Percentiles rank a stretch among this genome's conserved stretches.
phyloP scores from a whole-genome alignment of 495 filamentous ascomycete genomes.

The Friedmanniomyces endolithicus region DNA sequence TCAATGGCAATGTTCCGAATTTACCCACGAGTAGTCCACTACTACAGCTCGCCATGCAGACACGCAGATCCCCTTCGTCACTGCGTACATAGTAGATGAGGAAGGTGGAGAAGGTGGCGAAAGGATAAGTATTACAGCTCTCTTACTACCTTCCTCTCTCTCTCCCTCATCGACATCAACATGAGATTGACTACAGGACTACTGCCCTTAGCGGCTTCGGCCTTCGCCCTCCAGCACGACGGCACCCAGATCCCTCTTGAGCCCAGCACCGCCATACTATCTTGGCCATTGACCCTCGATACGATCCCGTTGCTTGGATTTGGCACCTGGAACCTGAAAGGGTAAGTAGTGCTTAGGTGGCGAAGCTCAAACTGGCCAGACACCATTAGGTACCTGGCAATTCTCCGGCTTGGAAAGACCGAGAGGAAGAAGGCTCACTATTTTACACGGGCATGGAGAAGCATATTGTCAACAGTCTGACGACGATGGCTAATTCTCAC shows the following conservation, averaged over 20 bases:
- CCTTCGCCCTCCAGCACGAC: background rate
- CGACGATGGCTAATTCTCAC: too few species aligned
- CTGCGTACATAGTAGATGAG: background rate
- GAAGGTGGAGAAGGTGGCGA: background rate
- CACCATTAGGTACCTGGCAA: too few species aligned
- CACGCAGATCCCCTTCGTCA: background rate
- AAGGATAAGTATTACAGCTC: background rate
- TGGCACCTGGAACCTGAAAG: conserved; percentile 27
- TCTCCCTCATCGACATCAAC: background rate
- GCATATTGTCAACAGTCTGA: too few species aligned
- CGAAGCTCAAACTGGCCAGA: too few species aligned
- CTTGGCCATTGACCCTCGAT: conserved; percentile 15
- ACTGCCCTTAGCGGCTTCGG: conserved; percentile 9
- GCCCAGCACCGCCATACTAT: background rate
- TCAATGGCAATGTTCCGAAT: too few species aligned
- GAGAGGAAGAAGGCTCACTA: too few species aligned
- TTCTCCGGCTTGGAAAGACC: too few species aligned
- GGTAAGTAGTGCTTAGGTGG: background rate
- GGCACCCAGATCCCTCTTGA: conserved; percentile 5
- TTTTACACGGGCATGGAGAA: too few species aligned
- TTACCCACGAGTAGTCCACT: too few species aligned
- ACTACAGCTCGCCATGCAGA: too few species aligned
- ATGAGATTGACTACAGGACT: conserved; percentile 8
- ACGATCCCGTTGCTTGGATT: conserved; percentile 23
- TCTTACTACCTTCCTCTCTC: background rate